phyloP scores from a whole-genome alignment of 495 filamentous ascomycete species.

The Xylaria cubensis region DNA sequence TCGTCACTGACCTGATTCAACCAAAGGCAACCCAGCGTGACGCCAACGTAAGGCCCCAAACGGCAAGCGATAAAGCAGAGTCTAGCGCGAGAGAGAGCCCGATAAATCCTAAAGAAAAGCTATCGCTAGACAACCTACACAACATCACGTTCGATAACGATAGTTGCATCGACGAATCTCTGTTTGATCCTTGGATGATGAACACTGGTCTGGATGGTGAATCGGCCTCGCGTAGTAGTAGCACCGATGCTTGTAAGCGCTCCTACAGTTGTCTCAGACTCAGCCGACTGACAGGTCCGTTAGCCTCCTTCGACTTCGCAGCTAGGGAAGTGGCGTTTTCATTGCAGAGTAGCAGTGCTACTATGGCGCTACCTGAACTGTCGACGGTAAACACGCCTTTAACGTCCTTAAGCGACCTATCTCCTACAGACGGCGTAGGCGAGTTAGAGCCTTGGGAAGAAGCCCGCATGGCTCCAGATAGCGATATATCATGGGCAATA shows the following conservation, averaged over 20 bases:
- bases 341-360: neutral
- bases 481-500: neutral
- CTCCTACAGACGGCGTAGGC: neutral
- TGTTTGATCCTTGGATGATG: neutral
- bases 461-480: neutral
- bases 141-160: slow-evolving; percentile 6
- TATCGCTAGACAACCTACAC: neutral
- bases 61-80: neutral
- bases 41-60: neutral
- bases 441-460: neutral
- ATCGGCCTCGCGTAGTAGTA: slow-evolving; percentile 1
- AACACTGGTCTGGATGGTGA: neutral
- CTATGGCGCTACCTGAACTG: neutral
- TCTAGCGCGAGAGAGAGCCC: neutral
- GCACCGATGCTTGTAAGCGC: neutral
- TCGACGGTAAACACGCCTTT: neutral
- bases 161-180: neutral
- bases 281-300: neutral
- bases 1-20: neutral
- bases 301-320: neutral
- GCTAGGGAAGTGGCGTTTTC: slow-evolving; percentile 1
- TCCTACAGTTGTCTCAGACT: neutral
- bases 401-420: neutral
- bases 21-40: neutral
- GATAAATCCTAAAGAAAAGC: neutral